Base-by-base conservation (phyloP, 768 basidiomycete species). In the Kwoniella newhampshirensis region DNA sequence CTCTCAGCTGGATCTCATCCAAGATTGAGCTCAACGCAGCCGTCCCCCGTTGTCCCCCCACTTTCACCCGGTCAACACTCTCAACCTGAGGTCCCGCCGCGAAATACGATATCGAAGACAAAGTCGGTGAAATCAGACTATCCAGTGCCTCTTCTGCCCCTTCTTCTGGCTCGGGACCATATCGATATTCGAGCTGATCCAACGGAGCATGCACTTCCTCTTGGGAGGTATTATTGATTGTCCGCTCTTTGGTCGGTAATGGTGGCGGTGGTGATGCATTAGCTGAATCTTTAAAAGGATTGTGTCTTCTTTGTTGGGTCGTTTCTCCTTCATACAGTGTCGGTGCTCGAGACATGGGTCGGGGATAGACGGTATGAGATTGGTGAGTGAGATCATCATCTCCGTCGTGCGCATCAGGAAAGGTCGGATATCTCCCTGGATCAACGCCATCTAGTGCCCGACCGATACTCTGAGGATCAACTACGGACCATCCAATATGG, bases 261-360 rank as follows among this genome's bases (percentile, higher is more conserved):
- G 39, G 6, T 2, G 56, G 41, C 4, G 50, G 41, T 45, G 21
- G 49, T n/a, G n/a, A n/a, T n/a, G n/a, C n/a, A n/a, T n/a, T n/a
- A n/a, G n/a, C n/a, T n/a, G n/a, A n/a, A 44, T 51, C 56, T 20
- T 42, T 39, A 23, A 57, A 57, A 17, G 55, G 48, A 23, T 51
- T 49, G 40, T n/a, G 40, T 23, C 40, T 18, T n/a, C 21, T 26
- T 13, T 23, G 42, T 32, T 52, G 23, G 23, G 32, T 46, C 45
- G 32, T 47, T 11, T 5, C 50, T n/a, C 66, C 69, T 30, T 64
- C 65, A 15, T 30, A 32, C 0, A 67, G 25, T 8, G 70, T 71
- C 3, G 70, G 65, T 15, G 70, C 70, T 13, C 70, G 54, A 21
- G 70, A 71, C 57, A 71, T 59, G 6, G 62, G 70, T 23, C 70